Base-by-base conservation (phyloP, 441 rosid species). In the Geranium incanum region DNA sequence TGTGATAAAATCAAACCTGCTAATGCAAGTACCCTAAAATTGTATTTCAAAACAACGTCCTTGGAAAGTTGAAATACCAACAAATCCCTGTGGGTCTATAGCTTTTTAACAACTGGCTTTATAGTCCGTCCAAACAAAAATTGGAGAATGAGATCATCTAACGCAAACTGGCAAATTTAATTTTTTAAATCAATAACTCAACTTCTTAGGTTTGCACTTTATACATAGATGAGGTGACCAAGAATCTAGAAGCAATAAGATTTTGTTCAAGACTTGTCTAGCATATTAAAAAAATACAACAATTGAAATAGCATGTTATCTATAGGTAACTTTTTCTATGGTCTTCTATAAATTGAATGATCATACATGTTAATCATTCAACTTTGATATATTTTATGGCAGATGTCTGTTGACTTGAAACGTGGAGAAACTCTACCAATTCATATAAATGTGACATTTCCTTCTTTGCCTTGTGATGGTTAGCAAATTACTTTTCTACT, bases 391-490 rank as follows among this genome's bases (percentile, higher is more conserved):
- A 38, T 77, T 48, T 78, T 78, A 28, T 67, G 43, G 52, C 87
- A 92, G 99, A 92, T 92, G 99, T 90, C 97, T 28, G 99, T 95
- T 37, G 99, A 95, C 83, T 81, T 92, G 86, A 92, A 86, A 81
- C 96, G 98, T 16, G 98, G 99, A 55, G 97, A 95, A 84, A 90
- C 91, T 38, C 99, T 95, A 77, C 99, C 98, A 21, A 89, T 95
- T 83, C 93, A 95, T 82, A 86, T 95, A 75, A 95, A 95, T 79
- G 83, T 95, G 86, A 92, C 98, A 7, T 92, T 95, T 81, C 99
- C 99, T 66, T 87, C 99, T 69, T 78, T 95, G 74, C 98, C 99
- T 67, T 95, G 99, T 81, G 97, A 92, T 84, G 99, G 99, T 95
- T 70, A 64, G 90, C 74, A 39, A 28, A 28, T 55, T 39, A 39